Evolutionary conservation across 1,284 basidiomycete genomes (phyloP), one percentile per base, ranked within the genome.

Genomic region (Chalciporus sp.): DNA sequence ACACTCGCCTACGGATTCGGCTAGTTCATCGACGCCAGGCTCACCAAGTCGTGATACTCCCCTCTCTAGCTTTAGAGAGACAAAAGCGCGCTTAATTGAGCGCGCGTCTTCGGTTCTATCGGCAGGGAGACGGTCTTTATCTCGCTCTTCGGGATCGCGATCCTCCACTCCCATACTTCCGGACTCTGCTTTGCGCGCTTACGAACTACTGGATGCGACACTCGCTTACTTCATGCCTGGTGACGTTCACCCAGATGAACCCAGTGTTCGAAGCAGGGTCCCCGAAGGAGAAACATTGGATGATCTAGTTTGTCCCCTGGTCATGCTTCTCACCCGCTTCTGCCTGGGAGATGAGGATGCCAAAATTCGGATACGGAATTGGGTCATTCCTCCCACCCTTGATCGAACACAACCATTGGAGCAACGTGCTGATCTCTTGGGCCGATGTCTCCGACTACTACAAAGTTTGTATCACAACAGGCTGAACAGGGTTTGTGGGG

Each of bases 331-430:
- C 44, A 82, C 85, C 2, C 82, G 88, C 54, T 70, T 92, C 23
- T 90, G 86, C 59, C 69, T 77, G 20, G 85, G 79, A 2, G 86
- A 89, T 58, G 81, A 83, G 49, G 72, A 72, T 1, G 81, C 82
- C 20, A 77, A 85, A 49, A 58, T 69, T 31, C 76, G 82, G 29
- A 70, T 93, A 56, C 80, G 83, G 49, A 78, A 83, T 39, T 80
- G 81, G 75, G 72, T 96, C 9, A 70, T 94, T 7, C 93, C 94
- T 0, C 70, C 81, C 0, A 83, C 88, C 60, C 65, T 96, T 68
- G 94, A 97, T 69, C 84, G 95, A 28, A 83, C 86, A 12, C 76
- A 73, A 3, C 80, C 90, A 1, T 75, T 96, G 19, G 92, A 95
- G 65, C 72, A 75, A 29, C 83, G 92, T 1, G 59, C 82, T 12